Conservation (phyloP, 225 moss, liverwort and hornwort species). For the Physcomitrellopsis africana region DNA sequence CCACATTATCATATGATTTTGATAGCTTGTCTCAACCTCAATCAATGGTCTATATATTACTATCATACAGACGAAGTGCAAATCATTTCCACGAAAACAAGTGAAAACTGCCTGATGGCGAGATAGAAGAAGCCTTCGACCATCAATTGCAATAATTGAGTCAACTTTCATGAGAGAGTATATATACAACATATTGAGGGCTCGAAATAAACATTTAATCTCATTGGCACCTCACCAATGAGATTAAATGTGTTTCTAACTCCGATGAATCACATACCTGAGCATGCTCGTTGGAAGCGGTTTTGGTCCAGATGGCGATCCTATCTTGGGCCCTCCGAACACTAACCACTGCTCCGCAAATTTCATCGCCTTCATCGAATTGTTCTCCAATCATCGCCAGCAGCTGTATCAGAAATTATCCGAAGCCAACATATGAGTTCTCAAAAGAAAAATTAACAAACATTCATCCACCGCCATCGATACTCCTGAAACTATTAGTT, state of each 20-base stretch:
- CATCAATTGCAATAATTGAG: too few species aligned
- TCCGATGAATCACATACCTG: slow-evolving; percentile 52
- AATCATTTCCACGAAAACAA: background rate
- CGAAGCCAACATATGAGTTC: too few species aligned
- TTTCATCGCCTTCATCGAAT: slow-evolving; percentile 87
- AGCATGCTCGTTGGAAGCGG: slow-evolving; percentile 80
- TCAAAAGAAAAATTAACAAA: too few species aligned
- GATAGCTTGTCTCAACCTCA: background rate
- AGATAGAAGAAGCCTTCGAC: background rate
- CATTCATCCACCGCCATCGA: too few species aligned
- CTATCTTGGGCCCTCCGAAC: slow-evolving; percentile 79
- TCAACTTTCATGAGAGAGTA: too few species aligned
- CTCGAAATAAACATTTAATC: too few species aligned
- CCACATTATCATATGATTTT: slow-evolving; percentile 4
- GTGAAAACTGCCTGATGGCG: background rate
- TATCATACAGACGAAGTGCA: background rate
- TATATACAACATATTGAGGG: too few species aligned
- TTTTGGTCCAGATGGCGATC: slow-evolving; percentile 89
- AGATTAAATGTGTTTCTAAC: background rate
- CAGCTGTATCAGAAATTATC: slow-evolving; percentile 45
- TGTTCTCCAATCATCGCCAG: slow-evolving; percentile 94
- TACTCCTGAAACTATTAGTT: background rate
- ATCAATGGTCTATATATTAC: background rate
- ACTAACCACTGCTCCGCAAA: slow-evolving; percentile 90
- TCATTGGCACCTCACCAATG: background rate